Percentiles rank a stretch among this genome's conserved stretches.
Evolutionary conservation across 2,329 filamentous ascomycete genomes (phyloP).

Genomic region (Kalaharituber pfeilii): DNA sequence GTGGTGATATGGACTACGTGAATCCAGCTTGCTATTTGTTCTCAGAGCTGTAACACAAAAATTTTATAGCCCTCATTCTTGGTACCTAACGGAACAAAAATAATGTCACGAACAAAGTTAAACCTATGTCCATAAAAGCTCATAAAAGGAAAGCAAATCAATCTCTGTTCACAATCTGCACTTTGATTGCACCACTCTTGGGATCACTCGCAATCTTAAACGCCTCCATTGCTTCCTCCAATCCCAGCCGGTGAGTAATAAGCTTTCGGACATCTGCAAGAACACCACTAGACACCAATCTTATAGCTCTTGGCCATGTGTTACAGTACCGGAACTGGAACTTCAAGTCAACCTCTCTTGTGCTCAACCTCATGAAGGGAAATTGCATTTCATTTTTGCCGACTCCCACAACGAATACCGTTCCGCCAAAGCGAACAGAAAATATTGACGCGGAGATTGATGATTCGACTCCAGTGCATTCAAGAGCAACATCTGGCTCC

Average conservation of each 20-base stretch:
- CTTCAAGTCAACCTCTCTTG: constrained; percentile 81
- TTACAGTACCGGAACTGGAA: constrained; percentile 96
- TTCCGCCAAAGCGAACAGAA: constrained; percentile 83
- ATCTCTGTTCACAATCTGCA: constrained; percentile 44
- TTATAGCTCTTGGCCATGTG: constrained; percentile 87
- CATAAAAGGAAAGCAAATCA: background rate
- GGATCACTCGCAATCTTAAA: constrained; percentile 79
- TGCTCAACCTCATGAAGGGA: constrained; percentile 84
- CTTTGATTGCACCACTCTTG: constrained; percentile 92
- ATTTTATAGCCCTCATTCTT: too few relatives aligned
- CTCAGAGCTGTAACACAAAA: too few relatives aligned
- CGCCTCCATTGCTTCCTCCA: constrained; percentile 76
- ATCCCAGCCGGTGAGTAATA: constrained; percentile 69
- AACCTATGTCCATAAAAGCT: too few relatives aligned
- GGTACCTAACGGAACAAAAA: too few relatives aligned
- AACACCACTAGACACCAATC: constrained; percentile 67
- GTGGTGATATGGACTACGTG: too few relatives aligned
- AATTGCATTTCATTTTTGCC: constrained; percentile 91
- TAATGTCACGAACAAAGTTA: too few relatives aligned
- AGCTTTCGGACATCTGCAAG: constrained; percentile 50
- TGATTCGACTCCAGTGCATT: constrained; percentile 90
- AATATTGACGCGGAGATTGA: constrained; percentile 75
- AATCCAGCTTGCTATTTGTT: too few relatives aligned
- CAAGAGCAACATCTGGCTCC: constrained; percentile 65
- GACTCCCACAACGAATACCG: constrained; percentile 91